phyloP scores from a whole-genome alignment of 2,329 filamentous ascomycete genomes.

The Neonectria punicea region DNA sequence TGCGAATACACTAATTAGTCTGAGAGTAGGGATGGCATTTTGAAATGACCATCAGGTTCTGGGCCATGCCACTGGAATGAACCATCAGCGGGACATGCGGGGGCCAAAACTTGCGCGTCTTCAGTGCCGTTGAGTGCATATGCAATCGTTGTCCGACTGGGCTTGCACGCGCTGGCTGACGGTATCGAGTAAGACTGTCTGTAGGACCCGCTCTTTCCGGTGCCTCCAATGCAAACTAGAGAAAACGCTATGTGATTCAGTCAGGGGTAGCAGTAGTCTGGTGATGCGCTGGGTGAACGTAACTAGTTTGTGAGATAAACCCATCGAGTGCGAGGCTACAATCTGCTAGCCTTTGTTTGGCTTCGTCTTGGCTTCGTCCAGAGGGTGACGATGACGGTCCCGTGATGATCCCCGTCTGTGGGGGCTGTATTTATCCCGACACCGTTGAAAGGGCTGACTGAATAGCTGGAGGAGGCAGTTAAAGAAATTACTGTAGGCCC shows the following conservation, averaged over 20 bases:
- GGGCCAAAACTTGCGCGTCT: neutral
- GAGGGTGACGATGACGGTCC: slow-evolving; percentile 24
- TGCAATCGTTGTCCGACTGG: neutral
- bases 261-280: slow-evolving; percentile 8
- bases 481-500: neutral
- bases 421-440: slow-evolving; percentile 29
- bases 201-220: slow-evolving; percentile 1
- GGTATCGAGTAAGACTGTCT: neutral
- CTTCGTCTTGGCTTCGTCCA: slow-evolving; percentile 16
- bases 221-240: slow-evolving; percentile 12
- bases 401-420: slow-evolving; percentile 40
- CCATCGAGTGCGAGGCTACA: neutral
- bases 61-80: neutral
- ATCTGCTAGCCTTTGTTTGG: neutral
- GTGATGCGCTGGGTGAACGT: slow-evolving; percentile 14
- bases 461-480: neutral
- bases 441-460: neutral
- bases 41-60: neutral
- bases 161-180: slow-evolving; percentile 9
- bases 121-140: neutral
- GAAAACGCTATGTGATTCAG: slow-evolving; percentile 2
- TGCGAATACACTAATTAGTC: neutral
- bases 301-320: neutral
- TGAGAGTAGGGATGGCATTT: neutral
- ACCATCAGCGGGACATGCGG: neutral